phyloP scores from a whole-genome alignment of 73 alveolate species.

The Effrenium voratum region DNA sequence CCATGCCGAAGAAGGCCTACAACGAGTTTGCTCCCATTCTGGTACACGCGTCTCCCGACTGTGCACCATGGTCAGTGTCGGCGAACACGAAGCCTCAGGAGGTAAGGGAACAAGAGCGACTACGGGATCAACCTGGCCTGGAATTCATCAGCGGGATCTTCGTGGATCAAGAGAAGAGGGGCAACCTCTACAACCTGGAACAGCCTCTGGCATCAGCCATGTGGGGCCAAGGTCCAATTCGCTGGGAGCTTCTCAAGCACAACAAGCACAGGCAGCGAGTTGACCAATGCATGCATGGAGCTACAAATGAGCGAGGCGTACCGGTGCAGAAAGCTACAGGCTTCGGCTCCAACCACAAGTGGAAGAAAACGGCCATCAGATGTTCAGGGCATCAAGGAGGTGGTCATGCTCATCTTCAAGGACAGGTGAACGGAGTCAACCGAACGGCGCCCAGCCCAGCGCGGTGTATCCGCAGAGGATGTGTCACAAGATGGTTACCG shows the following conservation, averaged over 20 bases:
- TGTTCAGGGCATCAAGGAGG: neutral
- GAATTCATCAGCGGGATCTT: neutral
- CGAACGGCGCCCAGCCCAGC: neutral
- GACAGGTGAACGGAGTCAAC: neutral
- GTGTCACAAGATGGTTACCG: neutral
- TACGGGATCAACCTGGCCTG: neutral
- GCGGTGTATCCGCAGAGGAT: slow-evolving; percentile 16
- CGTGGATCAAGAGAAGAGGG: neutral
- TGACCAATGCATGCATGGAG: slow-evolving; percentile 37
- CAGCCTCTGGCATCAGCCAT: neutral
- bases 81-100: neutral
- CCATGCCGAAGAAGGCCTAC: neutral
- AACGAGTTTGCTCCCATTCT: neutral
- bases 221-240: neutral
- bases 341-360: neutral
- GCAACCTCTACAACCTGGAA: neutral
- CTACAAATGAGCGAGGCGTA: neutral
- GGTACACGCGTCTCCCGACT: neutral
- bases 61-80: slow-evolving; percentile 29
- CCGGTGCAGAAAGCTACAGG: slow-evolving; percentile 33
- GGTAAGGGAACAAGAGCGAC: neutral
- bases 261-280: neutral
- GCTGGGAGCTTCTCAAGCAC: neutral
- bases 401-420: neutral
- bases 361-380: neutral